Evolutionary conservation across 192 early-diverging fungal genomes (phyloP).

Genomic region (Backusella australiensis): DNA sequence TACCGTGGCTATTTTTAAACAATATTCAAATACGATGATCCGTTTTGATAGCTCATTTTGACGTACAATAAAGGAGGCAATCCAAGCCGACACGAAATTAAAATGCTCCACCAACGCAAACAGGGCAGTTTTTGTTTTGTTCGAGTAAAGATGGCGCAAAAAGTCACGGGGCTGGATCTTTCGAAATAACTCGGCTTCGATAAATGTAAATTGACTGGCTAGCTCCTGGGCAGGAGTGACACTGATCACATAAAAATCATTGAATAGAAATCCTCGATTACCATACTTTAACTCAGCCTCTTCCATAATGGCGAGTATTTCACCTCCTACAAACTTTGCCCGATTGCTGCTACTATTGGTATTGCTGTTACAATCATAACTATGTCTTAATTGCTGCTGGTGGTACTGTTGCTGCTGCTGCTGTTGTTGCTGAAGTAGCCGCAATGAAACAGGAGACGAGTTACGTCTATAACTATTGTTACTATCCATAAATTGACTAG

Average conservation of each 20-base stretch:
- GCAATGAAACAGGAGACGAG: not conserved
- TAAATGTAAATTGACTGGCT: constrained; percentile 63
- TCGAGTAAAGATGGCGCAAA: constrained; percentile 3
- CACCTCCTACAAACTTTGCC: constrained; percentile 42
- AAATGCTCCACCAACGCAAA: constrained; percentile 67
- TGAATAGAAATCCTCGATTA: not conserved
- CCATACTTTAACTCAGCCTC: constrained; percentile 4
- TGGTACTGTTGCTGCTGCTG: not conserved
- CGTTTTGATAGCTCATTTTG: constrained; percentile 61
- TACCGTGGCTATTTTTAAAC: constrained; percentile 69
- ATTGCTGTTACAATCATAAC: not conserved
- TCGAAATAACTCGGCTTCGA: constrained; percentile 63
- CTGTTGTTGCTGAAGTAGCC: not conserved
- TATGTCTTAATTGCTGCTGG: not conserved
- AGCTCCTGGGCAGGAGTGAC: constrained; percentile 52
- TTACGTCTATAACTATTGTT: not conserved
- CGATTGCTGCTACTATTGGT: not conserved
- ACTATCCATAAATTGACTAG: not conserved
- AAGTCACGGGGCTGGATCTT: constrained; percentile 39
- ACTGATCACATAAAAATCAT: not conserved
- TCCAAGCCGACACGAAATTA: constrained; percentile 76
- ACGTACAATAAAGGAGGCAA: constrained; percentile 61
- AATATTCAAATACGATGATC: constrained; percentile 63
- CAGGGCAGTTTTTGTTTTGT: constrained; percentile 27
- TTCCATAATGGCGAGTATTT: not conserved